Percentiles rank a stretch among this genome's conserved stretches.
phyloP scores from a whole-genome alignment of 2,329 filamentous ascomycete genomes.

The Penicillium sp. region DNA sequence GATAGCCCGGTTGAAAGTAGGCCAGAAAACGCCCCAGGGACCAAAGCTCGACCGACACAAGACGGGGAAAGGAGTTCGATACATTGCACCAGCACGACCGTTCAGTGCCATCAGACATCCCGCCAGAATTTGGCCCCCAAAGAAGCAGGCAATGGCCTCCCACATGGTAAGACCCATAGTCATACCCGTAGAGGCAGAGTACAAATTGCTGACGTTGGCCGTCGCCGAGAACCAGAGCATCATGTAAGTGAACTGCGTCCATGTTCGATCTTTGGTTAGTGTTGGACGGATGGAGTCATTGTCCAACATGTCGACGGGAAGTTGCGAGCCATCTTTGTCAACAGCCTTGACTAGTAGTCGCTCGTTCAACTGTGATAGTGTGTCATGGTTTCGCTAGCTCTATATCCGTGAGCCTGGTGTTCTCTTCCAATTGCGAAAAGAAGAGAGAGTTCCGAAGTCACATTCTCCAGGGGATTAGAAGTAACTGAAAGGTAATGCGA shows the following conservation, averaged over 20 bases:
- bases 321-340: conserved; percentile 24
- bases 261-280: conserved; percentile 49
- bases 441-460: not conserved
- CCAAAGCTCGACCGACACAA: conserved; percentile 53
- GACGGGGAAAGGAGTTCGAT: conserved; percentile 54
- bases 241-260: conserved; percentile 50
- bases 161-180: conserved; percentile 57
- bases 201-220: conserved; percentile 38
- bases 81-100: conserved; percentile 51
- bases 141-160: conserved; percentile 53
- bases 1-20: conserved; percentile 45
- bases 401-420: not conserved
- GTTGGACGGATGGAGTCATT: conserved; percentile 49
- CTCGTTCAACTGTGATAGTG: not conserved
- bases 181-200: conserved; percentile 46
- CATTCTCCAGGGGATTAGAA: not conserved
- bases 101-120: conserved; percentile 48
- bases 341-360: conserved; percentile 28
- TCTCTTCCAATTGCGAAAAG: not conserved
- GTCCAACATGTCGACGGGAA: conserved; percentile 16
- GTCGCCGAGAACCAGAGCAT: conserved; percentile 52
- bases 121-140: conserved; percentile 50
- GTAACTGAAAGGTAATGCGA: not conserved
- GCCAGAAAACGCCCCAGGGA: conserved; percentile 54
- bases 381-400: not conserved